Evolutionary conservation across 2,329 filamentous ascomycete genomes (phyloP), one percentile per base, ranked within the genome.

Genomic region (Xylariaceae sp.): DNA sequence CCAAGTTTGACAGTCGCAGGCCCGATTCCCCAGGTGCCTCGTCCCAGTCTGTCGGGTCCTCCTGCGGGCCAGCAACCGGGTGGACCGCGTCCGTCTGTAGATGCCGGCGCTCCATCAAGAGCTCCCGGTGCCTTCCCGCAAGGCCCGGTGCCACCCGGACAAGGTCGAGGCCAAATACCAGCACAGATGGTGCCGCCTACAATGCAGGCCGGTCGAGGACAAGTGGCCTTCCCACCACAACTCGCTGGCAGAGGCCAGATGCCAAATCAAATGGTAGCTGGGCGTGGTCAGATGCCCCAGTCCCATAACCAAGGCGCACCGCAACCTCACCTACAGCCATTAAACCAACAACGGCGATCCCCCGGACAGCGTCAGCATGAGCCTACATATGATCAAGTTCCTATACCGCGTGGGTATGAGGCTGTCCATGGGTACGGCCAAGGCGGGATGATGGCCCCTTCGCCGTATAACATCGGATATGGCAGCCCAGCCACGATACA

Each of bases 381-480:
- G 30, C 49, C 43, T 3, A 45, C 48, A 11, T 57, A 57, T 29
- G 53, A 47, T 25, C 39, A 45, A 28, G 53, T 57, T 3, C 55
- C 55, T 14, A 57, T 57, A 15, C 55, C 55, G 5, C 42, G 40
- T 5, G 51, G 52, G 6, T 57, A 57, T 29, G 39, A 54, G n/a
- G 47, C 53, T 12, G 55, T 57, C 18, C 52, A 53, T 33, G 52
- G 53, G 1, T 57, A 57, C 31, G 52, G 51, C 9, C 33, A 43
- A 11, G 43, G 47, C 4, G 43, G 39, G 19, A 47, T 40, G 37
- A 17, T 51, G 16, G 50, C 46, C 17, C 38, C 42, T 19, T 55
- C 51, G 9, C 51, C 53, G 12, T 56, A 57, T 21, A 45, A 54
- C 11, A 34, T 50, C 8, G 46, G 52, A 10, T 46, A 39, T 4